These are phyloP conservation scores for Phaffomyces antillensis DNA, from an alignment of 805 yeast genomes.

Conservation along the genomic window DNA sequence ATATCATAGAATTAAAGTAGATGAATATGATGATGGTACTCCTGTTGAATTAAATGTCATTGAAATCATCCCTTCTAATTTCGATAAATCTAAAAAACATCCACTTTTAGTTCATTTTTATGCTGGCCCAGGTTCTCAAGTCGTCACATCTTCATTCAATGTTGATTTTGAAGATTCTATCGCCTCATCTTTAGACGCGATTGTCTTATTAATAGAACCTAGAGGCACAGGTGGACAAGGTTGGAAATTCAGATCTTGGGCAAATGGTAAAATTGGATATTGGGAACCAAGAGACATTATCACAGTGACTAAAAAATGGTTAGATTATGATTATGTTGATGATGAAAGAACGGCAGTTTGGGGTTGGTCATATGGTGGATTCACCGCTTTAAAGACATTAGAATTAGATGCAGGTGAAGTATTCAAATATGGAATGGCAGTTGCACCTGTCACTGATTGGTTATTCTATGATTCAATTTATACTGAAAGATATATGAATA, in stretches of 20 bases:
- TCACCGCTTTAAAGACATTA: slow-evolving; percentile 78
- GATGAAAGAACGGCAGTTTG: slow-evolving; percentile 68
- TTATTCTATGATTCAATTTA: slow-evolving; percentile 84
- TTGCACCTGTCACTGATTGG: slow-evolving; percentile 98
- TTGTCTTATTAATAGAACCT: slow-evolving; percentile 92
- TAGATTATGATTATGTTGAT: slow-evolving; percentile 51
- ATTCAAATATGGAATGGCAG: slow-evolving; percentile 88
- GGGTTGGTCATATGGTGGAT: slow-evolving; percentile 99
- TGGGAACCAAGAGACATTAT: slow-evolving; percentile 86
- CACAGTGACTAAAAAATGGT: slow-evolving; percentile 58
- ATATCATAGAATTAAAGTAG: slow-evolving; percentile 41
- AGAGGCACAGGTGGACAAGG: slow-evolving; percentile 95
- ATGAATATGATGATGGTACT: slow-evolving; percentile 38
- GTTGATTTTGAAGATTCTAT: slow-evolving; percentile 66
- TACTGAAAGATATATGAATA: slow-evolving; percentile 91
- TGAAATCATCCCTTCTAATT: slow-evolving; percentile 71
- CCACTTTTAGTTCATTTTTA: slow-evolving; percentile 90
- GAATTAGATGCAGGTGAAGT: slow-evolving; percentile 70
- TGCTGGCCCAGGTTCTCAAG: slow-evolving; percentile 95
- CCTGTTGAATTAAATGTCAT: slow-evolving; percentile 48
- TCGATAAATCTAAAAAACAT: slow-evolving; percentile 47
- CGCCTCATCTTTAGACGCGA: slow-evolving; percentile 69
- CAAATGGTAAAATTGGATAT: slow-evolving; percentile 73
- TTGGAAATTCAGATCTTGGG: slow-evolving; percentile 64
- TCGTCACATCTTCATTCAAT: slow-evolving; percentile 52